Conservation (phyloP, 768 basidiomycete genomes). For the Auricularia cornea region DNA sequence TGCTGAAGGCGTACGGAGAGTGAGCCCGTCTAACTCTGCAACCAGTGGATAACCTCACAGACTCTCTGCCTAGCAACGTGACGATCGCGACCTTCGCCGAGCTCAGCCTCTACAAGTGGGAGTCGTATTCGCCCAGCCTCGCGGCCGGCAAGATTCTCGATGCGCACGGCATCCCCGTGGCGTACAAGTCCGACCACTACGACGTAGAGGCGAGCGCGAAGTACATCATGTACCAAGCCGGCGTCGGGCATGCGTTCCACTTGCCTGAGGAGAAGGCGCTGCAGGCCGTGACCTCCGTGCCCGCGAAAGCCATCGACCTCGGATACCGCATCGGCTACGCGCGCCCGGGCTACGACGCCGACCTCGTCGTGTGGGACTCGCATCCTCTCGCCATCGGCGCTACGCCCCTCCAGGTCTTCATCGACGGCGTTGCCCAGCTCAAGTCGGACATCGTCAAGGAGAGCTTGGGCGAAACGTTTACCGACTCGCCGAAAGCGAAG, state of each 20-base stretch:
- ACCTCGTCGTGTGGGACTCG: constrained; percentile 69
- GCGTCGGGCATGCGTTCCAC: constrained; percentile 76
- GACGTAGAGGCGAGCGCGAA: constrained; percentile 70
- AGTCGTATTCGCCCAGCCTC: too few species aligned
- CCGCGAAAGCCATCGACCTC: constrained; percentile 68
- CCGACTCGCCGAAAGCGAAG: constrained; percentile 27
- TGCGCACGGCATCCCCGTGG: not conserved
- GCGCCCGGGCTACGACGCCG: constrained; percentile 67
- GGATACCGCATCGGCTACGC: constrained; percentile 75
- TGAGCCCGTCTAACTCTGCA: constrained; percentile 40
- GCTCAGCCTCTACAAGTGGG: too few species aligned
- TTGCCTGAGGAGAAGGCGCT: constrained; percentile 63
- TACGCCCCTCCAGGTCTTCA: constrained; percentile 71
- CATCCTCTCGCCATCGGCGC: constrained; percentile 74
- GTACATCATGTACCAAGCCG: constrained; percentile 78
- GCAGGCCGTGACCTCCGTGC: constrained; percentile 61
- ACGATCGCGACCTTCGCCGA: constrained; percentile 27
- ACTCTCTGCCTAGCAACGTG: not conserved
- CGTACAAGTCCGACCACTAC: constrained; percentile 45
- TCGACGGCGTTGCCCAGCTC: constrained; percentile 77
- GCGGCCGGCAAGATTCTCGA: not conserved
- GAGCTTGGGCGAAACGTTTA: too few species aligned
- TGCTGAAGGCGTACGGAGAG: constrained; percentile 48
- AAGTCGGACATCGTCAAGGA: too few species aligned
- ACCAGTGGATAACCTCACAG: not conserved